Evolutionary conservation across 768 basidiomycete species (phyloP).

Genomic region (Leccinum incarnatum): DNA sequence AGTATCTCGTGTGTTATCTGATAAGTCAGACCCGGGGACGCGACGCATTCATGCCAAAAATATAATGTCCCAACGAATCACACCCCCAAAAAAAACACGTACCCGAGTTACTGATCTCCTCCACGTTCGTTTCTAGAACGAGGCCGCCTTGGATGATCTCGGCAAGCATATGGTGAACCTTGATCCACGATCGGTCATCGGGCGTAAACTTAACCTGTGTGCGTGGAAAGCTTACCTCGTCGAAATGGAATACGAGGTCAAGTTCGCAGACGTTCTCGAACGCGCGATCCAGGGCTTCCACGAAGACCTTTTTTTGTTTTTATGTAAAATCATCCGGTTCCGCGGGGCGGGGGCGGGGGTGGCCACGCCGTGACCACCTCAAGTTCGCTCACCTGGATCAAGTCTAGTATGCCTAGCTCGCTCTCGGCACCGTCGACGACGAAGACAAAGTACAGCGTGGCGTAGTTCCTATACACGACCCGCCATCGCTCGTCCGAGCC

Average conservation of each 20-base stretch:
- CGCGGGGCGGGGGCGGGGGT: neutral
- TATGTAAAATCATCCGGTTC: neutral
- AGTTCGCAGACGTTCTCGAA: slow-evolving; percentile 99
- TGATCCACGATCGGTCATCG: slow-evolving; percentile 1
- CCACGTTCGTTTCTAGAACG: slow-evolving; percentile 92
- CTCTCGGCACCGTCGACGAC: slow-evolving; percentile 96
- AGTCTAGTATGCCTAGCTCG: slow-evolving; percentile 91
- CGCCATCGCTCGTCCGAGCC: slow-evolving; percentile 65
- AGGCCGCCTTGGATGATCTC: slow-evolving; percentile 97
- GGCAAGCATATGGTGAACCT: slow-evolving; percentile 91
- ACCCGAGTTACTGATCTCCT: slow-evolving; percentile 77
- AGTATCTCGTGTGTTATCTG: slow-evolving; percentile 7
- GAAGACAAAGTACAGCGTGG: slow-evolving; percentile 95
- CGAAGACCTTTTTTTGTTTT: slow-evolving; percentile 68
- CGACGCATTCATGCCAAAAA: neutral
- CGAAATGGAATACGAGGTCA: slow-evolving; percentile 97
- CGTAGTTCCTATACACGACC: slow-evolving; percentile 94
- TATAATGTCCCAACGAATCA: neutral
- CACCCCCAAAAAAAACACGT: slow-evolving; percentile 22
- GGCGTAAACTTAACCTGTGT: neutral
- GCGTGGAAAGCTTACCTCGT: slow-evolving; percentile 63
- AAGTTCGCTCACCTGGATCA: slow-evolving; percentile 77
- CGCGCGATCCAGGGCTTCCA: slow-evolving; percentile 91
- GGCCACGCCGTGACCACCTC: neutral
- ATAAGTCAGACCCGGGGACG: neutral